Percentiles rank a stretch among this genome's conserved stretches.
Conservation (phyloP, 257 asterid species). For the Osmanthus fragrans region DNA sequence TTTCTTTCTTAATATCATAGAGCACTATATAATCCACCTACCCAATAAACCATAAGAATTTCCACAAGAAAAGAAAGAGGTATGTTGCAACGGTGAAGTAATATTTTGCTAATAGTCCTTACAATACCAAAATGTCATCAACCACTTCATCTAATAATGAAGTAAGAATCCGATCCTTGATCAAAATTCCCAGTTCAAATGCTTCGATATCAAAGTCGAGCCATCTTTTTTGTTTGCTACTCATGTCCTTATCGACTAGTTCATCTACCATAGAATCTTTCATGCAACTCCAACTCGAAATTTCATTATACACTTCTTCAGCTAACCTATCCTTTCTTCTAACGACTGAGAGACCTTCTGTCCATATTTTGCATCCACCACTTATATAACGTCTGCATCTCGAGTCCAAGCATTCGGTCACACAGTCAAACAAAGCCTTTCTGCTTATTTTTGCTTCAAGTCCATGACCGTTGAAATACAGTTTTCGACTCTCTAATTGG, state of each 20-base stretch:
- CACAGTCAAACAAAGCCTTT: constrained; percentile 69
- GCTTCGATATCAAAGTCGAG: constrained; percentile 70
- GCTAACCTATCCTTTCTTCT: constrained; percentile 60
- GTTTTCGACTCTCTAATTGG: constrained; percentile 45
- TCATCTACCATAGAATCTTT: constrained; percentile 83
- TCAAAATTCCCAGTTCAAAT: constrained; percentile 68
- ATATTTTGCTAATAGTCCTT: constrained; percentile 13
- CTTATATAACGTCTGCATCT: constrained; percentile 46
- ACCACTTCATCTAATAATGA: constrained; percentile 75
- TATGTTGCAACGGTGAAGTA: constrained; percentile 24
- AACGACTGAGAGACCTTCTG: constrained; percentile 47
- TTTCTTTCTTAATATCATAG: not conserved
- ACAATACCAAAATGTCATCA: constrained; percentile 56
- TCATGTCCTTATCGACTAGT: constrained; percentile 86
- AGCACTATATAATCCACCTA: not conserved
- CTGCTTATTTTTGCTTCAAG: constrained; percentile 36
- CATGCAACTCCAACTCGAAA: constrained; percentile 51
- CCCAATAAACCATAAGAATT: not conserved
- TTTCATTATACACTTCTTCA: constrained; percentile 62
- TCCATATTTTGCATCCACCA: constrained; percentile 64
- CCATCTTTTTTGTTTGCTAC: constrained; percentile 73
- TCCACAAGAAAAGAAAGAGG: not conserved
- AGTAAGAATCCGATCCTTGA: constrained; percentile 65
- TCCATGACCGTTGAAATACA: constrained; percentile 24
- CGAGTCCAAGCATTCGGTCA: constrained; percentile 60